phyloP scores from a whole-genome alignment of 1,284 basidiomycete genomes.

The Clitocybe nebularis region DNA sequence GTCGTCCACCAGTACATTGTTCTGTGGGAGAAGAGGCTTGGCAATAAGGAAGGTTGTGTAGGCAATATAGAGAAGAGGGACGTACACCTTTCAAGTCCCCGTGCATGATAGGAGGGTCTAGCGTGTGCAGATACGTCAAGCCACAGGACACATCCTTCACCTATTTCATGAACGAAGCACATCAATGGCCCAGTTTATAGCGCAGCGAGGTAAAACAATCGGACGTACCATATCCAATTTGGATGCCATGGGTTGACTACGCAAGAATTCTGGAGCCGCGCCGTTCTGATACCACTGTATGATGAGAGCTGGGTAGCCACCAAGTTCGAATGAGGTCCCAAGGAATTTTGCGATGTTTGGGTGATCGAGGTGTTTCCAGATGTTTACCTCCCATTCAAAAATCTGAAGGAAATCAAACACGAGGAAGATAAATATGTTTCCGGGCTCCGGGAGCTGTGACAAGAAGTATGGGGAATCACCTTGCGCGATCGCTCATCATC shows the following conservation, averaged over 20 bases:
- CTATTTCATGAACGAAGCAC: too few species aligned
- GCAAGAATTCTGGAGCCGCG: conserved; percentile 31
- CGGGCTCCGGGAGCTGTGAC: too few species aligned
- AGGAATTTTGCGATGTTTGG: conserved; percentile 26
- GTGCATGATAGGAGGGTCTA: conserved; percentile 33
- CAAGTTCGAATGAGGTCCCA: conserved; percentile 30
- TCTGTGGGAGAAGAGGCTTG: conserved; percentile 15
- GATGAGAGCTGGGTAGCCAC: conserved; percentile 26
- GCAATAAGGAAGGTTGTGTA: background rate
- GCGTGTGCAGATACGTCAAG: conserved; percentile 35
- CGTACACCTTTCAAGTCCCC: conserved; percentile 39
- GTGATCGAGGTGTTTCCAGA: conserved; percentile 26
- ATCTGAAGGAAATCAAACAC: too few species aligned
- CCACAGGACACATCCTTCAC: conserved; percentile 34
- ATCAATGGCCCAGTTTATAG: too few species aligned
- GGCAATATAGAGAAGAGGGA: too few species aligned
- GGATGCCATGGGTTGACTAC: conserved; percentile 24
- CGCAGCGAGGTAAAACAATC: background rate
- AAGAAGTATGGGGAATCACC: too few species aligned
- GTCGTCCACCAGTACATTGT: conserved; percentile 29
- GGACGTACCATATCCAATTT: conserved; percentile 31
- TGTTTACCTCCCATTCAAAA: conserved; percentile 22
- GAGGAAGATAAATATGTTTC: background rate
- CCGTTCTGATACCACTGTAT: conserved; percentile 33
- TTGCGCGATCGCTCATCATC: conserved; percentile 22